These are phyloP conservation scores for Aureobasidium uvarum DNA, from an alignment of 2,329 filamentous ascomycete genomes.

Conservation along the genomic window DNA sequence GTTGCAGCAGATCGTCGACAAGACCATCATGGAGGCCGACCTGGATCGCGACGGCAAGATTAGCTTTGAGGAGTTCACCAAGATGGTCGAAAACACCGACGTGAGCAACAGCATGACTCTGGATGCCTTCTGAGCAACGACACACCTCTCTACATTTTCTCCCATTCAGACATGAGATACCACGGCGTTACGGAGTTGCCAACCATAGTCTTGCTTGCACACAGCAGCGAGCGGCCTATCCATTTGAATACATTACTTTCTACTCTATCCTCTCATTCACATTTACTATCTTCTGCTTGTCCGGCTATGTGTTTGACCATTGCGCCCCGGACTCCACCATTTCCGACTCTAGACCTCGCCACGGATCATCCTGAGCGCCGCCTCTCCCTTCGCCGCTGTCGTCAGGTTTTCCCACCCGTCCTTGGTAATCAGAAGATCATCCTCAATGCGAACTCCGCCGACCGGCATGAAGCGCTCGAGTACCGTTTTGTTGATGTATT, in stretches of 20 bases:
- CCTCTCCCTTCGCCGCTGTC: conserved; percentile 66
- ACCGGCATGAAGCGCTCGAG: conserved; percentile 80
- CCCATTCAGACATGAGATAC: conserved; percentile 25
- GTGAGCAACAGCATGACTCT: conserved; percentile 38
- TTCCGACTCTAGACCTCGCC: conserved; percentile 23
- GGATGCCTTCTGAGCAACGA: conserved; percentile 7
- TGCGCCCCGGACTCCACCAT: neutral
- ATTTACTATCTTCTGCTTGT: neutral
- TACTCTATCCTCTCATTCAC: neutral
- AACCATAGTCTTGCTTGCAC: neutral
- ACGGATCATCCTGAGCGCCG: conserved; percentile 58
- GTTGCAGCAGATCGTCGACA: conserved; percentile 98
- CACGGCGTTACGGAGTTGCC: conserved; percentile 26
- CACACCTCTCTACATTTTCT: neutral
- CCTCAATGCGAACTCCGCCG: conserved; percentile 70
- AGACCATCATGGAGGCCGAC: conserved; percentile 99
- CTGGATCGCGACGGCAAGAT: conserved; percentile 95
- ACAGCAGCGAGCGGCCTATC: conserved; percentile 1
- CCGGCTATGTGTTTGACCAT: neutral
- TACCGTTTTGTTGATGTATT: conserved; percentile 72
- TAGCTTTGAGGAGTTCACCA: conserved; percentile 97
- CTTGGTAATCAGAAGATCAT: conserved; percentile 70
- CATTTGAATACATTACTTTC: neutral
- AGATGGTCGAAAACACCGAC: conserved; percentile 96
- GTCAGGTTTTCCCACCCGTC: conserved; percentile 71